A percentile compares a stretch with the other conserved stretches of the same genome.
Conservation (phyloP, 2,329 filamentous ascomycete species). For the Cladorrhinum sp. region DNA sequence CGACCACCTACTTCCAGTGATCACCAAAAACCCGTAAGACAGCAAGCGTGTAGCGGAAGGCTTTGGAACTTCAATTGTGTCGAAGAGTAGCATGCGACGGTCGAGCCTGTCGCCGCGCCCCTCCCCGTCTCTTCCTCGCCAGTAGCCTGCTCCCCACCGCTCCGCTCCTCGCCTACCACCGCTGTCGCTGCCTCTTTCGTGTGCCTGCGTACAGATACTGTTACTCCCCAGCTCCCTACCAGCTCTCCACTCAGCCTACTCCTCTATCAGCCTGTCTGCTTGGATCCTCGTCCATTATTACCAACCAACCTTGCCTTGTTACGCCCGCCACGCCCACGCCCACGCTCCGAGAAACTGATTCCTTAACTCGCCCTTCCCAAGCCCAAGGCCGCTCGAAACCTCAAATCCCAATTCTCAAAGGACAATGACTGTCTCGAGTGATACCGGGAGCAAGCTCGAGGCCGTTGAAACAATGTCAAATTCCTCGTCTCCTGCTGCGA, state of each 20-base stretch:
- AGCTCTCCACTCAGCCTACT: constrained; percentile 3
- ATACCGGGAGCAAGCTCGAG: constrained; percentile 26
- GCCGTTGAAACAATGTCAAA: constrained; percentile 29
- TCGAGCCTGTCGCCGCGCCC: constrained; percentile 22
- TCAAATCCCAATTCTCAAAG: constrained; percentile 9
- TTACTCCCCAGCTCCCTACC: constrained; percentile 16
- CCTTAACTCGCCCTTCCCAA: not conserved
- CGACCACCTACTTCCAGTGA: constrained; percentile 6
- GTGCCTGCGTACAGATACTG: constrained; percentile 7
- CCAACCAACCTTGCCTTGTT: not conserved
- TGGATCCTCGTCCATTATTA: not conserved
- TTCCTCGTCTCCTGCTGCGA: constrained; percentile 26
- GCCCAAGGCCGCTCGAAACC: constrained; percentile 12
- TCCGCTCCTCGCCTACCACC: constrained; percentile 16
- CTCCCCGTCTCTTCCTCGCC: constrained; percentile 23
- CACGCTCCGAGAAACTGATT: not conserved
- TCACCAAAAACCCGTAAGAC: not conserved
- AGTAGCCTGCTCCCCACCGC: constrained; percentile 22
- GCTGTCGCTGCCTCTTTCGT: constrained; percentile 23
- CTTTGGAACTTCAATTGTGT: constrained; percentile 20
- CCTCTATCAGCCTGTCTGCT: constrained; percentile 8
- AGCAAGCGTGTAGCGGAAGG: not conserved
- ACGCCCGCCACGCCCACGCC: not conserved
- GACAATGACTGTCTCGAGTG: constrained; percentile 28
- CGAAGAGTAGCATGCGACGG: constrained; percentile 25